These are phyloP conservation scores for Arctostaphylos glauca DNA, from an alignment of 148 eudicot genomes.

Conservation along the genomic window DNA sequence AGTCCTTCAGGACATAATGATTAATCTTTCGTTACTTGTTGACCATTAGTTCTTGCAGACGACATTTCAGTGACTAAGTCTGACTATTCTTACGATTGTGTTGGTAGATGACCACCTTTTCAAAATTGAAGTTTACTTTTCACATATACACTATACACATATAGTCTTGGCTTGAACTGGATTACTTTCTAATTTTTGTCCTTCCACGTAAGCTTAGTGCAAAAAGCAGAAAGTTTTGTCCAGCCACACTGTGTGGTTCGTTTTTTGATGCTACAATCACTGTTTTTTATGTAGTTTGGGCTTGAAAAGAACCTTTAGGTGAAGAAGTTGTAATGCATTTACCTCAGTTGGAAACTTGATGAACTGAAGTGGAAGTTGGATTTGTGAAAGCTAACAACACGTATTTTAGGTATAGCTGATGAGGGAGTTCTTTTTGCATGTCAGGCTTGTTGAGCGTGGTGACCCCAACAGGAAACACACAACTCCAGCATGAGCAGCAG, in stretches of 20 bases:
- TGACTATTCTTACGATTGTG: background rate
- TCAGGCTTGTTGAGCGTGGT: conserved; percentile 11
- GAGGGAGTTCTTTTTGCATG: background rate
- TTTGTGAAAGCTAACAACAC: background rate
- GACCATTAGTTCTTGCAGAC: background rate
- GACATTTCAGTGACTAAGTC: background rate
- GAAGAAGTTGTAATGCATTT: background rate
- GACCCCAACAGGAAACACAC: background rate
- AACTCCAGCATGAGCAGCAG: conserved; percentile 54
- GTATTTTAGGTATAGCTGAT: background rate
- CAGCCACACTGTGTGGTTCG: background rate
- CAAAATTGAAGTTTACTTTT: background rate
- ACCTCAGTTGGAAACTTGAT: background rate
- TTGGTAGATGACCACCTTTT: background rate
- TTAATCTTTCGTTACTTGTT: background rate
- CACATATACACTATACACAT: background rate
- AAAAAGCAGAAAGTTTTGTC: background rate
- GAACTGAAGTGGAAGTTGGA: background rate
- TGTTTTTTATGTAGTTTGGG: background rate
- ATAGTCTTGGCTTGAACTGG: background rate
- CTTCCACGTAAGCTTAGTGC: background rate
- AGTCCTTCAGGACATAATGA: background rate
- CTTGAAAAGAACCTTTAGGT: background rate
- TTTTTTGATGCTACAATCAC: background rate
- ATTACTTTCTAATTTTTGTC: background rate